Base-by-base conservation (phyloP, 768 basidiomycete species). In the Roridomyces roridus region DNA sequence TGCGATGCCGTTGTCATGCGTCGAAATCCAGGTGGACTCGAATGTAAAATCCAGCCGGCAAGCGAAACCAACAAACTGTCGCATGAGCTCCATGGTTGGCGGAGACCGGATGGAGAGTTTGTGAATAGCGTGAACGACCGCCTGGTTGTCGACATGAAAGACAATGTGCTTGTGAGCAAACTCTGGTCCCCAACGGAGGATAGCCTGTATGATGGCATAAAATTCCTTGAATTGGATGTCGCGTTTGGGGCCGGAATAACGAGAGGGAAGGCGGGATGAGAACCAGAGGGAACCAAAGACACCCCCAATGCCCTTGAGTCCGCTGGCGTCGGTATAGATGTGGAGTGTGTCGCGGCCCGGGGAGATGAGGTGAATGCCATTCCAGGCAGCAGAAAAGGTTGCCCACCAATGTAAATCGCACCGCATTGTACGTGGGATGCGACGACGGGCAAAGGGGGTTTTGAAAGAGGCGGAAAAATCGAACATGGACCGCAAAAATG, bases 171-270 rank as follows among this genome's bases (percentile, higher is more conserved):
- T 24, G 10, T 62, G 60, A 0, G 5, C 5, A 59, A 62, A 73
- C 0, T 3, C 4, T 15, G 66, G 34, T 0, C 68, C 70, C 71
- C 70, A 73, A 23, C 64, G 44, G 1, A 71, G 46, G 23, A 70
- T 62, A 0, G 70, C 67, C 6, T 73, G 65, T 3, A 72, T 57
- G 3, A 74, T 65, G 1, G 74, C 72, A 42, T 46, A 66, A 0
- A 69, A 34, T 47, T 74, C 72, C 55, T 75, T 75, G 60, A 71
- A 69, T 40, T 73, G 69, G 17, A 75, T 74, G 39, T 74, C 63
- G 0, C 48, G 26, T 0, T 24, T 12, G 11, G 59, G 57, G 29
- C n/a, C n/a, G n/a, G n/a, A n/a, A n/a, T 63, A 67, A 20, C 63
- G 68, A 0, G 63, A 43, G 29, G 72, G 69, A 5, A 56, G 24